Base-by-base conservation (phyloP, 2,329 filamentous ascomycete genomes). In the Chlorencoelia australis region DNA sequence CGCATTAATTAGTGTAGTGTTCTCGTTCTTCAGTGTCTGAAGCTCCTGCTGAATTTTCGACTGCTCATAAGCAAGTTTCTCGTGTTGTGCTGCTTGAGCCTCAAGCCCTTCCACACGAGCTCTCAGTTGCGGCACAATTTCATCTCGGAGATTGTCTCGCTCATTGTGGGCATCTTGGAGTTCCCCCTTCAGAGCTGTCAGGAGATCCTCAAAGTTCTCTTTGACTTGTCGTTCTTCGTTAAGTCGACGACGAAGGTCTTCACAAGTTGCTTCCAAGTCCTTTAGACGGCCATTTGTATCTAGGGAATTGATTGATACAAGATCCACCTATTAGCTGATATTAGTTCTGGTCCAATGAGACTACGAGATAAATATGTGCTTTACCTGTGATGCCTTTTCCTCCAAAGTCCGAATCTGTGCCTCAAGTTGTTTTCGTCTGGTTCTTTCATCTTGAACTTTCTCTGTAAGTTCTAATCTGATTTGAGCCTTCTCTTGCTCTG, bases 181-280 rank as follows among this genome's bases (percentile, higher is more conserved):
- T 56, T 98, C 87, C 16, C 77, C 73, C 49, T 82, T 82, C 49
- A 96, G 77, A 4, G 84, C 89, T 5, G 79, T 76, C 29, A 96
- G 69, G 28, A 98, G 70, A 57, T 95, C 88, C 61, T 96, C 87
- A 51, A 96, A 93, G 57, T 93, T 95, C 54, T 85, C 79, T 59
- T 94, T 95, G 50, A 83, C 77, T 57, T 84, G 75, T 38, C 83
- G 75, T 62, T 98, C 91, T 54, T 96, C 87, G 1, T 74, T 69
- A 29, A 98, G 68, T 48, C 84, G 81, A 49, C 88, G 77, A 45
- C 82, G 78, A 31, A 89, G 72, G 53, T 93, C 86, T 48, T 94
- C 87, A 45, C 94, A 77, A 0, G 77, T 77, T 35, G 63, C 67
- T 58, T 95, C 87, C 17, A 96, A 69, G 48, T 94, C 84, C 54